These are phyloP conservation scores for Hortaea sp. DNA, from an alignment of 2,329 filamentous ascomycete genomes.

Conservation along the genomic window DNA sequence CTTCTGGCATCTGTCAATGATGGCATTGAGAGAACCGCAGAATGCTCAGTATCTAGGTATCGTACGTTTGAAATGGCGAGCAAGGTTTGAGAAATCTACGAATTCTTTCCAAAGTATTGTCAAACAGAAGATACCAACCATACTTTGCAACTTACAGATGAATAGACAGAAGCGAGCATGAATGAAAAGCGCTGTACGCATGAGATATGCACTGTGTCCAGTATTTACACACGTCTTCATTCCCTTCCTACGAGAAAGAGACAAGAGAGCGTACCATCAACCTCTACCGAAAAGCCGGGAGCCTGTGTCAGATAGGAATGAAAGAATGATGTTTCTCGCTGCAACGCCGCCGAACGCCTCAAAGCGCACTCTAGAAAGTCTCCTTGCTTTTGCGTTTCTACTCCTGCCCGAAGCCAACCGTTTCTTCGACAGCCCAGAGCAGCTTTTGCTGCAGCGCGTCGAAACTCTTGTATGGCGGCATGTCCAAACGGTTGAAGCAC, in stretches of 20 bases:
- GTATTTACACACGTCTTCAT: not conserved
- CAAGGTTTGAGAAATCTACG: no score
- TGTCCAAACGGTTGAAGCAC: slow-evolving; percentile 95
- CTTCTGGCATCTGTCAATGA: no score
- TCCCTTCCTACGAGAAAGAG: not conserved
- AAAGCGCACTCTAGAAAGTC: not conserved
- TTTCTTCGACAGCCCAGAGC: slow-evolving; percentile 96
- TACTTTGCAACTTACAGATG: no score
- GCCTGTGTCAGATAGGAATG: not conserved
- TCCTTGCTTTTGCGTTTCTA: slow-evolving; percentile 37
- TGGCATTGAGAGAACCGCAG: no score
- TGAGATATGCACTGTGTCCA: not conserved
- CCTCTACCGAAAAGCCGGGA: not conserved
- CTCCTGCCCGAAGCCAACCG: slow-evolving; percentile 96
- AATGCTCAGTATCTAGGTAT: no score
- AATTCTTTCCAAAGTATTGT: no score
- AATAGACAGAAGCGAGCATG: no score
- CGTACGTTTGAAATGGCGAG: no score
- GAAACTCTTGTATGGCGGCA: slow-evolving; percentile 84
- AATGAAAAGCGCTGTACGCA: no score
- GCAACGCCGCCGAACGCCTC: not conserved
- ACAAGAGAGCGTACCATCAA: not conserved
- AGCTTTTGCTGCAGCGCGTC: slow-evolving; percentile 82
- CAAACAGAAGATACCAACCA: no score
- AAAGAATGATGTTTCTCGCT: not conserved